Percentiles rank a stretch among this genome's conserved stretches.
These are phyloP conservation scores for Takakia lepidozioides DNA, from an alignment of 225 moss, liverwort and hornwort species.

Conservation along the genomic window DNA sequence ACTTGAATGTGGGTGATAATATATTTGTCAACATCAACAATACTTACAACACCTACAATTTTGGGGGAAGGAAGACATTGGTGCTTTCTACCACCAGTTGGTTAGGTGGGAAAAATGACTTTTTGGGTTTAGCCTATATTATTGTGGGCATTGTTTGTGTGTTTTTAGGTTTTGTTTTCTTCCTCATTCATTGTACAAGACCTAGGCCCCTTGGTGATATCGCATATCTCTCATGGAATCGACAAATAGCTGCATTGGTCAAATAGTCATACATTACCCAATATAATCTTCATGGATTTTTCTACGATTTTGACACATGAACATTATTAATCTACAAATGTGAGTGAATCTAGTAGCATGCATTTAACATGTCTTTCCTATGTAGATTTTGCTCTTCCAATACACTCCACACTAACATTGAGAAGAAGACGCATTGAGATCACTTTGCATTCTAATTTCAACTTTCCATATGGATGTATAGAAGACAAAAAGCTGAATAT, in stretches of 20 bases:
- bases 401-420: no score
- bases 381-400: no score
- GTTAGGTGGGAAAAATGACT: conserved; percentile 48
- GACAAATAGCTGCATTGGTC: conserved; percentile 15
- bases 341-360: no score
- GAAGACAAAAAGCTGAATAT: no score
- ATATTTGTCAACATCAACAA: conserved; percentile 37
- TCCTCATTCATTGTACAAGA: conserved; percentile 25
- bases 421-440: no score
- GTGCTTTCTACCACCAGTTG: conserved; percentile 46
- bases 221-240: conserved; percentile 43
- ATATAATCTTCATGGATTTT: no score
- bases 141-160: conserved; percentile 24
- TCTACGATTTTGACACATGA: no score
- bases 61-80: conserved; percentile 34
- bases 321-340: no score
- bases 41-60: conserved; percentile 45
- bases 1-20: conserved; percentile 15
- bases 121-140: conserved; percentile 32
- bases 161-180: conserved; percentile 18
- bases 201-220: conserved; percentile 38
- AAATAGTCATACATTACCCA: no score
- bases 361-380: no score
- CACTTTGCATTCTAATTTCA: no score
- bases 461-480: no score